A percentile compares a stretch with the other conserved stretches of the same genome.
Evolutionary conservation across 148 eudicot genomes (phyloP).

Genomic region (Limonium bicolor): DNA sequence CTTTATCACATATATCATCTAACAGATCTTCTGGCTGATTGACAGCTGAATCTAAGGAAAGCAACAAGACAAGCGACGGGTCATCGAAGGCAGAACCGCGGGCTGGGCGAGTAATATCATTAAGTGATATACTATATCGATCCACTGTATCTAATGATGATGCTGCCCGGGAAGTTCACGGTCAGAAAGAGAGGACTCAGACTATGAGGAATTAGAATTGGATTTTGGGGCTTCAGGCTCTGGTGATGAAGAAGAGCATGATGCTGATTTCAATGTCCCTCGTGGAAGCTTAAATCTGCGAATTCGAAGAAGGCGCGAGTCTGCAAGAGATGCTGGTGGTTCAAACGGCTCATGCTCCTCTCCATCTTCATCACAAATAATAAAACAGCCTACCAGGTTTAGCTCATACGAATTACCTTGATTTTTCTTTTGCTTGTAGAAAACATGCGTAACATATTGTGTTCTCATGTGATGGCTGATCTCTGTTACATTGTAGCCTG

Average conservation of each 20-base stretch:
- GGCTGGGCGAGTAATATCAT: constrained; percentile 47
- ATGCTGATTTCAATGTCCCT: constrained; percentile 35
- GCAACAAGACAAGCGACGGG: constrained; percentile 30
- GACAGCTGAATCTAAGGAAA: constrained; percentile 58
- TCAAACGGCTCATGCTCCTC: constrained; percentile 41
- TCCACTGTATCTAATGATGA: constrained; percentile 73
- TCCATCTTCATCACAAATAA: constrained; percentile 36
- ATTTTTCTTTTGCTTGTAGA: background rate
- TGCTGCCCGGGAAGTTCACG: constrained; percentile 61
- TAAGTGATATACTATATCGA: constrained; percentile 61
- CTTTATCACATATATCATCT: background rate
- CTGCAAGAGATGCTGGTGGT: constrained; percentile 24
- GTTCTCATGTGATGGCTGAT: constrained; percentile 7
- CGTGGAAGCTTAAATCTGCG: constrained; percentile 70
- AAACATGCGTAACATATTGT: constrained; percentile 1
- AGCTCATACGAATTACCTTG: background rate
- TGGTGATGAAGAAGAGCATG: constrained; percentile 79
- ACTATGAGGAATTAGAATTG: constrained; percentile 79
- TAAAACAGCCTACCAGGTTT: constrained; percentile 45
- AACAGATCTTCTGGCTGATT: constrained; percentile 2
- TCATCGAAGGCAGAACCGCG: constrained; percentile 35
- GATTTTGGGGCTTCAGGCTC: constrained; percentile 74
- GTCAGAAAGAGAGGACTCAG: constrained; percentile 88
- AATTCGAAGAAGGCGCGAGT: constrained; percentile 50
- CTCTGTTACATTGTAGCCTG: constrained; percentile 43